These are phyloP conservation scores for Phialophora expanda DNA, from an alignment of 2,329 filamentous ascomycete genomes.

Conservation along the genomic window DNA sequence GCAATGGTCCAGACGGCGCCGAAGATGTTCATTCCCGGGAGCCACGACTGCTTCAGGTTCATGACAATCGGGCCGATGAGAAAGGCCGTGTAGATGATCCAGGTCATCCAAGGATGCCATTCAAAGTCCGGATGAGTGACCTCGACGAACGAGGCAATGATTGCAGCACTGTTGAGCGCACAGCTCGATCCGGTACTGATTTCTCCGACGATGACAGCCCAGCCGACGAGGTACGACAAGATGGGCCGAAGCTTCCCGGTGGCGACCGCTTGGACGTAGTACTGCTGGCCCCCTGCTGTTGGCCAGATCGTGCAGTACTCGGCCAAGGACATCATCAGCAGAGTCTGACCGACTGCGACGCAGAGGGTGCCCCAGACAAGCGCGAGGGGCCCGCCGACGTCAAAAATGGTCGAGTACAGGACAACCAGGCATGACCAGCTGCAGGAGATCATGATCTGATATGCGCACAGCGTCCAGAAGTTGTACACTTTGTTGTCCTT, in stretches of 20 bases:
- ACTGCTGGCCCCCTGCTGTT: constrained; percentile 34
- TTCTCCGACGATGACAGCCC: constrained; percentile 34
- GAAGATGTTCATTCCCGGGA: constrained; percentile 33
- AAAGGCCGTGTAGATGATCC: constrained; percentile 33
- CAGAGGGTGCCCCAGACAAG: constrained; percentile 35
- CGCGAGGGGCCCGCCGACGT: constrained; percentile 31
- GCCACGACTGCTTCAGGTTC: constrained; percentile 35
- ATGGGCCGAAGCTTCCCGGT: constrained; percentile 26
- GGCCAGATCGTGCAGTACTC: constrained; percentile 34
- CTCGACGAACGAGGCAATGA: constrained; percentile 34
- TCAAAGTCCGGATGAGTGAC: constrained; percentile 31
- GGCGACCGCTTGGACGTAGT: constrained; percentile 34
- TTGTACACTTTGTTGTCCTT: constrained; percentile 25
- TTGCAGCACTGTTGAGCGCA: constrained; percentile 33
- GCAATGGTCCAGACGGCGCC: constrained; percentile 33
- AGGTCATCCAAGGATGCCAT: constrained; percentile 34
- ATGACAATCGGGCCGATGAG: constrained; percentile 32
- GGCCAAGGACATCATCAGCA: constrained; percentile 34
- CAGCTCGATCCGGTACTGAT: constrained; percentile 34
- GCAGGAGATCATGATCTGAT: constrained; percentile 36
- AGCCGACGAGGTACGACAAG: constrained; percentile 33
- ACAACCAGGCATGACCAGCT: constrained; percentile 36
- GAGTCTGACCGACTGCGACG: constrained; percentile 33
- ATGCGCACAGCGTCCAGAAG: constrained; percentile 35
- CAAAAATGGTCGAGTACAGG: constrained; percentile 36